Conservation (phyloP, 164 flowering plant genomes). For the Vitis riparia region DNA sequence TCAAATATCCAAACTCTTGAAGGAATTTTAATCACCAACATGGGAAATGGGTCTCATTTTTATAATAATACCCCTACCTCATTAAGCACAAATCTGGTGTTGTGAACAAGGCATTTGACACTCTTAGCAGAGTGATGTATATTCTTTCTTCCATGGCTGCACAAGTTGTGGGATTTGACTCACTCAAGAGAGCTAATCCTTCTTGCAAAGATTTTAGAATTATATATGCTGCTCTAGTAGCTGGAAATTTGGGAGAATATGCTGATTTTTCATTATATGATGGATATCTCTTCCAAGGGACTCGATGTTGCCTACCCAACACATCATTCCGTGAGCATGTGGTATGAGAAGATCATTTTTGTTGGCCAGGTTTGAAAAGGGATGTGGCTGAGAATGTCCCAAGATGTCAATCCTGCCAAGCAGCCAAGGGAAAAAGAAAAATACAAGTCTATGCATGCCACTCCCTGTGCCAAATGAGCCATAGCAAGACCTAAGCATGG, state of each 20-base stretch:
- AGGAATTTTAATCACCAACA: neutral
- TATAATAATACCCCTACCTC: neutral
- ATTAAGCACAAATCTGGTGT: slow-evolving; percentile 5
- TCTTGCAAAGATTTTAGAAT: slow-evolving; percentile 4
- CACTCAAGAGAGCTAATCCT: neutral
- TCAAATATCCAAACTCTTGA: too few relatives aligned
- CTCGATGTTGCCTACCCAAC: neutral
- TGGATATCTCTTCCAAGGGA: slow-evolving; percentile 5
- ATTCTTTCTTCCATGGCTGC: neutral
- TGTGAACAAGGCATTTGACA: slow-evolving; percentile 6
- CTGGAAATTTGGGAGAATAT: neutral
- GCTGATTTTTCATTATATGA: slow-evolving; percentile 1
- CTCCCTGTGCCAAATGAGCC: neutral
- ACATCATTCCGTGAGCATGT: neutral
- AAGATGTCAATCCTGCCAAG: neutral
- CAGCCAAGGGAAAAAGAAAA: slow-evolving; percentile 3
- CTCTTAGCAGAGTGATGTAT: neutral
- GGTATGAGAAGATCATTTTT: neutral
- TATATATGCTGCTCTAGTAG: neutral
- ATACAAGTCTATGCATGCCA: neutral
- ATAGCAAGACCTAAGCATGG: neutral
- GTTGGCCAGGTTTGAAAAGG: neutral
- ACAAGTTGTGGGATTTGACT: slow-evolving; percentile 2
- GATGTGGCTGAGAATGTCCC: neutral
- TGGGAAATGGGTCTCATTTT: neutral